Evolutionary conservation across 164 flowering plant species (phyloP).

Genomic region (Umbellularia californica): DNA sequence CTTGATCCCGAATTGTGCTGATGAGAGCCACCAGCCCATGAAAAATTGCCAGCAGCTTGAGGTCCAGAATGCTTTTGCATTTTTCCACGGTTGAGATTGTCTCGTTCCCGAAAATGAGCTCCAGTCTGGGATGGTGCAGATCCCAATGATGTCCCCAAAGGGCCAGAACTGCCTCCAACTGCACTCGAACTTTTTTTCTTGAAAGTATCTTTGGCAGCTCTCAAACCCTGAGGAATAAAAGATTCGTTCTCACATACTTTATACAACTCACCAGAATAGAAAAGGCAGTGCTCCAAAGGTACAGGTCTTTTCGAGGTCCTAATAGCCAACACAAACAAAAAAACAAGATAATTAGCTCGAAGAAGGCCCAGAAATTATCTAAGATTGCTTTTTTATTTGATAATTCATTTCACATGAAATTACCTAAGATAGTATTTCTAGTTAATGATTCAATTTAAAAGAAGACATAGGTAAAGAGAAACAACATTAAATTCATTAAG

Average conservation of each 20-base stretch:
- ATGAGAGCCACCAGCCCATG: conserved; percentile 37
- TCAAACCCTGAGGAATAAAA: conserved; percentile 67
- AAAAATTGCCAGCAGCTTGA: conserved; percentile 35
- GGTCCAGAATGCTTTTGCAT: conserved; percentile 65
- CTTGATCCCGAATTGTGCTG: conserved; percentile 58
- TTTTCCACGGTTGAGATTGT: conserved; percentile 48
- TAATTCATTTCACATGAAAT: no score
- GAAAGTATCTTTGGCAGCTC: conserved; percentile 72
- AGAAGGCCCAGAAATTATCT: neutral
- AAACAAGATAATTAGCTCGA: neutral
- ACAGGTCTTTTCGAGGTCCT: conserved; percentile 98
- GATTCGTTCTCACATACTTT: conserved; percentile 76
- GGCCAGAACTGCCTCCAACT: conserved; percentile 39
- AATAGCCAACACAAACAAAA: conserved; percentile 18
- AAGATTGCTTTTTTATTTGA: no score
- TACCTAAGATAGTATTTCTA: no score
- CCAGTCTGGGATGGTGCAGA: conserved; percentile 37
- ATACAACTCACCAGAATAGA: conserved; percentile 90
- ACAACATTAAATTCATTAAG: neutral
- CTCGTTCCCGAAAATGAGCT: conserved; percentile 54
- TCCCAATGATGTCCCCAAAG: conserved; percentile 37
- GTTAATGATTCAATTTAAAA: no score
- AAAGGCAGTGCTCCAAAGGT: conserved; percentile 93
- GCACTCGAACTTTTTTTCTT: conserved; percentile 61
- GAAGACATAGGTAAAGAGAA: neutral